These are phyloP conservation scores for Triadica sebifera DNA, from an alignment of 345 rosid species.

Conservation along the genomic window DNA sequence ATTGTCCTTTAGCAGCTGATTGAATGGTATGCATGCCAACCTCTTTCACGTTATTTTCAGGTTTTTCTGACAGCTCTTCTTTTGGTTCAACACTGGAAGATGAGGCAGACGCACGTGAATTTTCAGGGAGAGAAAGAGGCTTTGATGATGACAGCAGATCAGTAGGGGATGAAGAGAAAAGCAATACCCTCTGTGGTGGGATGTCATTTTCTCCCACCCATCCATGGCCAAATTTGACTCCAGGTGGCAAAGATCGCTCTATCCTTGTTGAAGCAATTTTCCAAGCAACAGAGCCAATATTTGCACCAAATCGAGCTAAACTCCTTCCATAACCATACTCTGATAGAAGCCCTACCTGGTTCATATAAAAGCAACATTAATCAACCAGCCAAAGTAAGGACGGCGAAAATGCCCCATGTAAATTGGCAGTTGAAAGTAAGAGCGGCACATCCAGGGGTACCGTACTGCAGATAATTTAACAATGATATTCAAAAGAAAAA, in stretches of 20 bases:
- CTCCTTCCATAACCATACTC: constrained; percentile 87
- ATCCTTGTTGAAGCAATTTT: constrained; percentile 56
- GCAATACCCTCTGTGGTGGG: constrained; percentile 31
- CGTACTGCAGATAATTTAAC: constrained; percentile 7
- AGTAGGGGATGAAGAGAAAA: constrained; percentile 19
- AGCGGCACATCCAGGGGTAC: neutral
- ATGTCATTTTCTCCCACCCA: constrained; percentile 80
- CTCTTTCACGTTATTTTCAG: constrained; percentile 22
- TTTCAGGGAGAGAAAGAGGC: constrained; percentile 25
- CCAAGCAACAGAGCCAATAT: constrained; percentile 85
- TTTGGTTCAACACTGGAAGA: constrained; percentile 6
- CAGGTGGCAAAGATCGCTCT: constrained; percentile 55
- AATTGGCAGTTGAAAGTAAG: neutral
- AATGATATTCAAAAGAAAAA: neutral
- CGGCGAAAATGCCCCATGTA: constrained; percentile 1
- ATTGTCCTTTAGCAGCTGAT: constrained; percentile 15
- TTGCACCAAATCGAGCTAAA: constrained; percentile 78
- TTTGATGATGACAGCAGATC: constrained; percentile 22
- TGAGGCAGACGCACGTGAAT: constrained; percentile 21
- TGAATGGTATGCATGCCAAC: constrained; percentile 20
- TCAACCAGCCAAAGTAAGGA: constrained; percentile 9
- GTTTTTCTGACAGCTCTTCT: constrained; percentile 26
- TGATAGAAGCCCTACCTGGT: constrained; percentile 74
- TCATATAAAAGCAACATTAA: constrained; percentile 19
- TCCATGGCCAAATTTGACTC: constrained; percentile 68